Evolutionary conservation across 305 asterid genomes (phyloP), one percentile per base, ranked within the genome.

Genomic region (Rubia balearica): DNA sequence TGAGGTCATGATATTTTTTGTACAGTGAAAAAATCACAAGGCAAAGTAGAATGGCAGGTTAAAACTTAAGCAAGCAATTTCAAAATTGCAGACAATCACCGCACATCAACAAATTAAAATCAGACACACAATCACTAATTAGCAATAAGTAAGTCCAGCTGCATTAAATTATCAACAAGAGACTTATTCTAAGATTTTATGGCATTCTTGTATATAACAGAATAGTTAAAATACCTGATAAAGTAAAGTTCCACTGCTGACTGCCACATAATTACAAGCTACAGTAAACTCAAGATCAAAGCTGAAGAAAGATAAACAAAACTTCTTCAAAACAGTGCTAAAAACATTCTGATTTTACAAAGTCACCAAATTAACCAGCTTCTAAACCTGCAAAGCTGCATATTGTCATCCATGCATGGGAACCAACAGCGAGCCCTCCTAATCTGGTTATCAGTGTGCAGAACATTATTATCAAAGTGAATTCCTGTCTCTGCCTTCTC

Each of bases 351-450:
- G 68, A 46, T 72, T 4, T 7, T 5, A 69, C 12, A 48, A 48
- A 19, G 69, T 13, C 41, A 6, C 57, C 41, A 48, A 40, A 30
- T 40, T 43, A 74, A 46, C 61, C 61, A 60, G 67, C 62, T 59
- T 75, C 65, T 75, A 49, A 84, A 92, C 99, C 98, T 84, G 89
- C 98, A 95, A 81, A 85, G 81, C 86, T 95, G 98, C 76, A 85
- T 78, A 82, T 76, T 85, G 84, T 92, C 98, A 75, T 95, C 99
- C 91, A 95, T 82, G 83, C 99, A 95, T 69, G 99, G 99, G 80
- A 95, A 95, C 98, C 98, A 95, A 81, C 98, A 95, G 66, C 99
- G 85, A 21, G 99, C 96, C 60, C 98, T 98, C 86, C 98, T 84
- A 79, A 92, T 85, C 85, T 95, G 99, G 83, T 86, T 90, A 81